Conservation (phyloP, 2,329 filamentous ascomycete species). For the Botrytis byssoidea region DNA sequence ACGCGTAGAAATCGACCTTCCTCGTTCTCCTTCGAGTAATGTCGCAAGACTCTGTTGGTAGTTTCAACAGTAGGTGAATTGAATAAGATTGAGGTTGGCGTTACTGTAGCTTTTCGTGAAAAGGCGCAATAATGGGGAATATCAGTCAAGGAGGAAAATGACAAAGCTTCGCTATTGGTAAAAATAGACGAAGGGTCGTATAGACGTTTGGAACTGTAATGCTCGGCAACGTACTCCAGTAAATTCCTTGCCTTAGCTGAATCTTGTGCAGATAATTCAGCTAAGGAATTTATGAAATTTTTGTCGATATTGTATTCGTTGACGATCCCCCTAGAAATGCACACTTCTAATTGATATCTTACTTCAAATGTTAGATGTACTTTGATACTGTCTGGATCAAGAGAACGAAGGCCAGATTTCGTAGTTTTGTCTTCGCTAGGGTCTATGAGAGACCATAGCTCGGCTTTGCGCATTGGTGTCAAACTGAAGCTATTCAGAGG, state of each 20-base stretch:
- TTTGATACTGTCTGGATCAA: slow-evolving; percentile 34
- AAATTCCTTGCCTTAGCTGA: slow-evolving; percentile 57
- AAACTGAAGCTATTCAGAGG: slow-evolving; percentile 45
- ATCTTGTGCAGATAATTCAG: slow-evolving; percentile 46
- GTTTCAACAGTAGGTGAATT: slow-evolving; percentile 77
- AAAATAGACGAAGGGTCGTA: slow-evolving; percentile 75
- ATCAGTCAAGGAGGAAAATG: slow-evolving; percentile 48
- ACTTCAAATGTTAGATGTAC: slow-evolving; percentile 63
- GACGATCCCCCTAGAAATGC: slow-evolving; percentile 75
- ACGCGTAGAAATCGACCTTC: slow-evolving; percentile 84
- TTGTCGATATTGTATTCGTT: slow-evolving; percentile 70
- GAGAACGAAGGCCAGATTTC: slow-evolving; percentile 28
- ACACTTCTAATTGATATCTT: slow-evolving; percentile 89
- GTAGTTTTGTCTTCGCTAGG: slow-evolving; percentile 23
- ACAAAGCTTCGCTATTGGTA: slow-evolving; percentile 49
- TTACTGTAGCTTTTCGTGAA: slow-evolving; percentile 74
- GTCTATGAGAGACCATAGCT: slow-evolving; percentile 47
- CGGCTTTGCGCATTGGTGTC: slow-evolving; percentile 38
- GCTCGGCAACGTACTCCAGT: slow-evolving; percentile 71
- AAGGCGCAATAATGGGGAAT: slow-evolving; percentile 72
- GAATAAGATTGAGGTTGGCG: slow-evolving; percentile 79
- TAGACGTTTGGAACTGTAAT: slow-evolving; percentile 52
- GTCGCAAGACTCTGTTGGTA: slow-evolving; percentile 81
- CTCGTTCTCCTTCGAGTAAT: slow-evolving; percentile 56
- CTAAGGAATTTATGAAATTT: slow-evolving; percentile 65